These are phyloP conservation scores for Dissoconium aciculare DNA, from an alignment of 2,329 filamentous ascomycete genomes.

Conservation along the genomic window DNA sequence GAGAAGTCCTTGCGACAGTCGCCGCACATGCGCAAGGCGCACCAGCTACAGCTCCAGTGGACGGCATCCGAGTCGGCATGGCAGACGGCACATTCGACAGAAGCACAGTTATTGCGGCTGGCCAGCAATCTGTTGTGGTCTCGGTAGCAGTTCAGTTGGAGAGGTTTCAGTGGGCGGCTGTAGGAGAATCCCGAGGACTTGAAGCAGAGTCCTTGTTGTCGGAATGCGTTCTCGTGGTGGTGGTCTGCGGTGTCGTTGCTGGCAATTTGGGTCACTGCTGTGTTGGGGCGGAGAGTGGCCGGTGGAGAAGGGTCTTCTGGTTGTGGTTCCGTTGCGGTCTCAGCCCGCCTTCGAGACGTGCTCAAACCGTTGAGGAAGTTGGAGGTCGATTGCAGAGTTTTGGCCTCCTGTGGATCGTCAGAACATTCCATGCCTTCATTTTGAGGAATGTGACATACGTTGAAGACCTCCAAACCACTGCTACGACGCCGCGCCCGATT, in stretches of 20 bases:
- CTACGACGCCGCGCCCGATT: slow-evolving; percentile 16
- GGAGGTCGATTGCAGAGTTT: slow-evolving; percentile 20
- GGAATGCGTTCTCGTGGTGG: slow-evolving; percentile 11
- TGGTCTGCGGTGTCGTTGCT: slow-evolving; percentile 2
- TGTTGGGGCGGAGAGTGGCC: no score
- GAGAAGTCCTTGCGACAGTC: slow-evolving; percentile 16
- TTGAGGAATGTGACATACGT: no score
- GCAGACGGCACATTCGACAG: slow-evolving; percentile 23
- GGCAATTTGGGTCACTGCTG: background rate
- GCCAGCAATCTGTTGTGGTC: slow-evolving; percentile 16
- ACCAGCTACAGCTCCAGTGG: slow-evolving; percentile 22
- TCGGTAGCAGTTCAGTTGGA: slow-evolving; percentile 20
- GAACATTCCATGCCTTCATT: no score
- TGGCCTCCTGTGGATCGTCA: slow-evolving; percentile 20
- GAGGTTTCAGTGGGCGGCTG: slow-evolving; percentile 16
- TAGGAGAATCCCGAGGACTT: slow-evolving; percentile 22
- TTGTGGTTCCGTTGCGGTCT: slow-evolving; percentile 10
- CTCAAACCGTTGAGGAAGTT: slow-evolving; percentile 23
- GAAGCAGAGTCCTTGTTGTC: slow-evolving; percentile 18
- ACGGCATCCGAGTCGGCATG: slow-evolving; percentile 5
- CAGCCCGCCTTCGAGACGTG: slow-evolving; percentile 20
- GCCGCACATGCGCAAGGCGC: slow-evolving; percentile 20
- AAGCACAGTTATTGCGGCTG: slow-evolving; percentile 20
- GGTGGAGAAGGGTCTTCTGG: slow-evolving; percentile 7
- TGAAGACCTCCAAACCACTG: slow-evolving; percentile 22